Base-by-base conservation (phyloP, 495 filamentous ascomycete genomes). In the Aspergillus coremiiformis region DNA sequence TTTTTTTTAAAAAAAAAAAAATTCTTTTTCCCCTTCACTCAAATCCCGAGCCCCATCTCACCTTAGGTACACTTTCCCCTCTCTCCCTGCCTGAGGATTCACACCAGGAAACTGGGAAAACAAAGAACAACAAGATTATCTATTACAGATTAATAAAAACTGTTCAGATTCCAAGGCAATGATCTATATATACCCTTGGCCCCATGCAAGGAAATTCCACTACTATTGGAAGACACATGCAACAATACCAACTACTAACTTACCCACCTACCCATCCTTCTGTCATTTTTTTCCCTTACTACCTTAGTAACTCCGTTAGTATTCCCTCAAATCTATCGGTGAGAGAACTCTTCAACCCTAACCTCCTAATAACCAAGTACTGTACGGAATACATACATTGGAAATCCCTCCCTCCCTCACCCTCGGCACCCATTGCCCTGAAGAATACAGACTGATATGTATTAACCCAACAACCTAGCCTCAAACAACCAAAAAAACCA, bases 141-240 rank as follows among this genome's bases (percentile, higher is more conserved):
- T 35, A 14, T 35, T 35, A 1, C 8, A 5, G 32, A 14, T 15
- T 3, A 35, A n/a, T 3, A 3, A 35, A 35, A 12, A n/a, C n/a
- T n/a, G 32, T n/a, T 35, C 1, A 14, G n/a, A 3, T 35, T 35
- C 32, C 32, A 35, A 35, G 32, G 32, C 32, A 35, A 14, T n/a
- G 32, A 35, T 35, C 32, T 10, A 35, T 35, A 35, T 35, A 35
- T 35, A 35, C 9, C 12, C 32, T 35, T 17, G 21, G 1, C 24
- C 23, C 22, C 5, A 50, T 42, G 47, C 35, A 50, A 50, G 47
- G 47, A n/a, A 50, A 42, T 26, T 27, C 35, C 8, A 39, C 37
- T 19, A 50, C 47, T 39, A 29, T 30, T 39, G 37, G 12, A 23
- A 15, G 23, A 30, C 24, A 45, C 22, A 1, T 9, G 9, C 42